Percentiles rank a stretch among this genome's conserved stretches.
phyloP scores from a whole-genome alignment of 2,329 filamentous ascomycete species.

The Colletotrichum sp. region DNA sequence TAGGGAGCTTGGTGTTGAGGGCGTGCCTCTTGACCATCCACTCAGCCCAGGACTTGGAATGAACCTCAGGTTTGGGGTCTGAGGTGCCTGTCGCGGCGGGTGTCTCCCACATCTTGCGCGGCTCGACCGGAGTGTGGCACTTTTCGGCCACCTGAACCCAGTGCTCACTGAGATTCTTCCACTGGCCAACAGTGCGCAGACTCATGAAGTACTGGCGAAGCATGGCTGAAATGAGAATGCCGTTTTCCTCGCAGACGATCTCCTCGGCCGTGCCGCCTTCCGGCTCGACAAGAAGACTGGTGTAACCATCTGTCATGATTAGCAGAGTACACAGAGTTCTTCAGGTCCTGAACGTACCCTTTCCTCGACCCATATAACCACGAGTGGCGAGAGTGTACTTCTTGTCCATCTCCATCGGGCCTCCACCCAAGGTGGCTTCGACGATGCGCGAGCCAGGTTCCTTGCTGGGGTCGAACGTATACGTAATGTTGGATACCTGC shows the following conservation, averaged over 20 bases:
- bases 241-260: conserved; percentile 84
- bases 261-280: conserved; percentile 80
- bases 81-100: conserved; percentile 23
- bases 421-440: conserved; percentile 63
- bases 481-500: conserved; percentile 84
- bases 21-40: conserved; percentile 41
- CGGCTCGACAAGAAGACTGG: conserved; percentile 73
- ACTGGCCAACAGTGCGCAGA: conserved; percentile 79
- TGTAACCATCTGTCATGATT: conserved; percentile 69
- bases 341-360: conserved; percentile 44
- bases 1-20: conserved; percentile 34
- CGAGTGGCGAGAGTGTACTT: conserved; percentile 79
- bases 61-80: conserved; percentile 20
- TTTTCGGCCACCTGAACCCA: conserved; percentile 71
- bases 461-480: conserved; percentile 71
- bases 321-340: background rate
- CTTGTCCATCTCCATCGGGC: conserved; percentile 64
- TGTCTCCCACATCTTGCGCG: conserved; percentile 38
- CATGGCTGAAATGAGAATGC: conserved; percentile 84
- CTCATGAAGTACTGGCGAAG: conserved; percentile 92
- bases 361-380: conserved; percentile 88
- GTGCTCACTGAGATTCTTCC: conserved; percentile 75
- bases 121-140: conserved; percentile 57
- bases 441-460: conserved; percentile 67
- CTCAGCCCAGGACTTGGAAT: conserved; percentile 36